Evolutionary conservation across 768 basidiomycete species (phyloP), one percentile per base, ranked within the genome.

Genomic region (Rickenella mellea): DNA sequence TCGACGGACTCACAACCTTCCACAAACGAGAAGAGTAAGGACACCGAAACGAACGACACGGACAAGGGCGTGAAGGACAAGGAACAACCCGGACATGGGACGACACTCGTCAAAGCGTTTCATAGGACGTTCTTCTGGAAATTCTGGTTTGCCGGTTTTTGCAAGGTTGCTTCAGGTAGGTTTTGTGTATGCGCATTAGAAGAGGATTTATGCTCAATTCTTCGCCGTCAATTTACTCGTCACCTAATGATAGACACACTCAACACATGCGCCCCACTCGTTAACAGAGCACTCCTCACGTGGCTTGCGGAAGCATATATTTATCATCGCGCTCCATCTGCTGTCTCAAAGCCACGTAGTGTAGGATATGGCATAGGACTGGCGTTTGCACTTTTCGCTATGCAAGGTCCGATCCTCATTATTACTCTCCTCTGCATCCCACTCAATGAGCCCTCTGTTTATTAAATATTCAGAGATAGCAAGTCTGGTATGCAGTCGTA

Each of bases 71-170:
- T n/a, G n/a, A 37, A 35, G 37, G 46, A 44, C 28, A 48, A 52
- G 46, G 24, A 26, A 38, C 48, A 50, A 15, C 50, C 53, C 27
- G 69, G 71, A 19, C 33, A 17, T 39, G 75, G 77, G 49, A 61
- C 66, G 28, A 76, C 73, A 4, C 52, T 80, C 17, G 59, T 73
- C 48, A 62, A 60, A 30, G 73, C 78, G 8, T 46, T 80, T 2
- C 58, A 70, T 37, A 55, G 48, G 4, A 68, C 70, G 0, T 76
- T 78, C 51, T 63, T 65, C 43, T 58, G 51, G 22, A 62, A 67
- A 2, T 74, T 71, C 40, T 74, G 70, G 67, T 45, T 53, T 1
- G 65, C 69, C 5, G 76, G 74, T 0, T 26, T 69, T 14, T 55
- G 78, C 24, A 69, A 72, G 41, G 48, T 79, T 1, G 40, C 59